phyloP scores from a whole-genome alignment of 179 eudicot genomes.

The Amaranthus tricolor region DNA sequence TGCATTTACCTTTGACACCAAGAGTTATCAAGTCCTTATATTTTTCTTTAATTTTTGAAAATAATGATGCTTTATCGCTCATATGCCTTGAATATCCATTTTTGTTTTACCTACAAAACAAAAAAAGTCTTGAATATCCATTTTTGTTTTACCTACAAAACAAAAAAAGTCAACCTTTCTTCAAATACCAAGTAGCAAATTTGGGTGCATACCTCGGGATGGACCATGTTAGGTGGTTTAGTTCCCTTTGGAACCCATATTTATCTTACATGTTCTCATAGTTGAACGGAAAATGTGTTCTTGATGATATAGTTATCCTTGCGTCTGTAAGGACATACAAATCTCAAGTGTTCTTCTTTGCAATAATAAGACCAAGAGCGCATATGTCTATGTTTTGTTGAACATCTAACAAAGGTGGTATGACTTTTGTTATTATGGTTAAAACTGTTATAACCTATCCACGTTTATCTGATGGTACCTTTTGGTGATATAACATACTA shows the following conservation, averaged over 20 bases:
- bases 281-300: background rate
- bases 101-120: no score
- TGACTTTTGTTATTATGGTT: background rate
- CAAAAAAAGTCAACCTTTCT: background rate
- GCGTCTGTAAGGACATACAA: background rate
- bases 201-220: background rate
- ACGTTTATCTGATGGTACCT: background rate
- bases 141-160: background rate
- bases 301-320: background rate
- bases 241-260: background rate
- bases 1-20: no score
- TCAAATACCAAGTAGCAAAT: background rate
- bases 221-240: conserved; percentile 1
- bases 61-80: no score
- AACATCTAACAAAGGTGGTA: background rate
- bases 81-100: no score
- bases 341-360: background rate
- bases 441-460: background rate
- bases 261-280: background rate
- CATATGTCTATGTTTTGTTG: background rate
- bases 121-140: background rate
- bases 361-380: conserved; percentile 1
- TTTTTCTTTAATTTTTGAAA: no score
- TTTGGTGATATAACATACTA: background rate
- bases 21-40: no score